phyloP scores from a whole-genome alignment of 225 moss, liverwort and hornwort species.

The Bryum argenteum region DNA sequence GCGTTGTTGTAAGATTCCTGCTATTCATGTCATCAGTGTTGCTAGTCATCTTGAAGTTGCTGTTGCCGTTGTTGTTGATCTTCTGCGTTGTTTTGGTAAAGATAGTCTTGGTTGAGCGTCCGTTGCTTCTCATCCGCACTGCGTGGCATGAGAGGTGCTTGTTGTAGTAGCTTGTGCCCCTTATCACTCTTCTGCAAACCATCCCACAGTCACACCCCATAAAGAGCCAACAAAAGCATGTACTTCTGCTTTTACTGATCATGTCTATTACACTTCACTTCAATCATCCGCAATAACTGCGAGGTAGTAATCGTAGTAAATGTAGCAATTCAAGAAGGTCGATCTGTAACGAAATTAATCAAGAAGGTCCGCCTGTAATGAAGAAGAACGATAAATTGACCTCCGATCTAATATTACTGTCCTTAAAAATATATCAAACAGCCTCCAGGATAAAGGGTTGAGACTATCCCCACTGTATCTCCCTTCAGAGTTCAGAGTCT shows the following conservation, averaged over 20 bases:
- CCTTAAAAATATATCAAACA: neutral
- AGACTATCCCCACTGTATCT: too few species aligned
- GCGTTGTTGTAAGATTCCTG: too few species aligned
- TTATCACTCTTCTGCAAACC: slow-evolving; percentile 31
- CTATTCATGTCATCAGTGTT: neutral
- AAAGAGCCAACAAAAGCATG: neutral
- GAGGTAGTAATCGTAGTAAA: too few species aligned
- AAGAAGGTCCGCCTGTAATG: too few species aligned
- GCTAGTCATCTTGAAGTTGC: neutral
- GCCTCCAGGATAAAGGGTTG: neutral
- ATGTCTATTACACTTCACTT: neutral
- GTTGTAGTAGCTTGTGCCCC: slow-evolving; percentile 35
- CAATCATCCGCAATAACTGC: too few species aligned
- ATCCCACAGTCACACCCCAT: neutral
- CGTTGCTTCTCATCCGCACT: slow-evolving; percentile 53
- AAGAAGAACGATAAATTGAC: too few species aligned
- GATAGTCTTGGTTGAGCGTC: slow-evolving; percentile 48
- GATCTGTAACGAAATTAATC: too few species aligned
- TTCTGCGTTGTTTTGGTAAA: slow-evolving; percentile 18
- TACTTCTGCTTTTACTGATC: neutral
- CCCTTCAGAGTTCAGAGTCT: too few species aligned
- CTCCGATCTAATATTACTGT: neutral
- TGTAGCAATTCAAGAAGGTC: too few species aligned
- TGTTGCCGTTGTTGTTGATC: neutral
- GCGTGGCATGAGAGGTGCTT: slow-evolving; percentile 52